Conservation (phyloP, 2,329 filamentous ascomycete genomes). For the Penicillium expansum region DNA sequence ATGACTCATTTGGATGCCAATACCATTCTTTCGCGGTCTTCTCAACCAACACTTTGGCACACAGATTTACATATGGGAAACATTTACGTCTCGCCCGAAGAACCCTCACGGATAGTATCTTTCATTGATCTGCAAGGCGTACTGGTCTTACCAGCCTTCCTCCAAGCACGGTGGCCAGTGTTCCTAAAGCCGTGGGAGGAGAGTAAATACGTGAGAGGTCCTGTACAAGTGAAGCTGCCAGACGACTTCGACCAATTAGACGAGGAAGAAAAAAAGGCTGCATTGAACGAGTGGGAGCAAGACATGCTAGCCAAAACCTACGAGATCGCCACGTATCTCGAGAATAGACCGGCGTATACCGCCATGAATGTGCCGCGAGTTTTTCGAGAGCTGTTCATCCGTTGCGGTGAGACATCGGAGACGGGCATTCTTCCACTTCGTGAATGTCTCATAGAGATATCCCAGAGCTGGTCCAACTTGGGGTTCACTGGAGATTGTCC, state of each 20-base stretch:
- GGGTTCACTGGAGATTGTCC: neutral
- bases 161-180: neutral
- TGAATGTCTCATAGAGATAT: neutral
- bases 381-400: neutral
- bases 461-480: neutral
- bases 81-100: neutral
- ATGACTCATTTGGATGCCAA: neutral
- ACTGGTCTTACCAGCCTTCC: neutral
- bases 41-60: neutral
- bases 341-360: neutral
- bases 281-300: neutral
- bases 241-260: neutral
- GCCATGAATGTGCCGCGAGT: neutral
- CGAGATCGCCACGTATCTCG: neutral
- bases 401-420: neutral
- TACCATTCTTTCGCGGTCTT: neutral
- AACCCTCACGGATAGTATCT: neutral
- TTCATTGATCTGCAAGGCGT: neutral
- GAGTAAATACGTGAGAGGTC: neutral
- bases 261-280: neutral
- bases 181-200: neutral
- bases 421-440: neutral
- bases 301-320: neutral
- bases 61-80: neutral
- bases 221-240: conserved; percentile 36